Base-by-base conservation (phyloP, 352 stramenopile species). In the Phytophthora pseudosyringae region DNA sequence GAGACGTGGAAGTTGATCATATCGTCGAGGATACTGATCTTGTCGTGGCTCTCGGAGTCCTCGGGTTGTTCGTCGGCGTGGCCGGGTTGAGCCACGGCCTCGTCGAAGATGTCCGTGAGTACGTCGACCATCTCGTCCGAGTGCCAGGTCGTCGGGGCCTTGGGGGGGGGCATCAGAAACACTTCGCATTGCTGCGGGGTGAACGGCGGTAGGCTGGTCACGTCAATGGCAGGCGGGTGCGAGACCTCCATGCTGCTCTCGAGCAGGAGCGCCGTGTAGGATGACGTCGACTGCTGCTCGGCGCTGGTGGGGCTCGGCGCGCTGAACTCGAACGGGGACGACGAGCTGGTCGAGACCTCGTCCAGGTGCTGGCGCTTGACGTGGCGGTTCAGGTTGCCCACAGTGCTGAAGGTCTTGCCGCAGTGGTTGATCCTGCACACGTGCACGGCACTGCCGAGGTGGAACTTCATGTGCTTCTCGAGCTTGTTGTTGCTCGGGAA, bases 381-480 rank as follows among this genome's bases (percentile, higher is more conserved):
- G 55, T 88, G 78, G 21, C 78, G 73, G 29, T 80, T 83, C 1
- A 87, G 65, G 39, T 87, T 87, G 13, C 78, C 78, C 12, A 67
- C 73, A 1, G 78, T 85, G 45, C 71, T 87, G 56, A 87, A 88
- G 11, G 76, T 85, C 51, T 88, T 88, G 56, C 76, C 78, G 40
- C 76, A 88, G n/a, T 71, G 64, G 18, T 64, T 53, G 46, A 82
- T 64, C 0, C 29, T 71, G 56, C 78, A 88, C 10, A 79, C 71
- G 28, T 86, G 72, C 13, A 80, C 73, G n/a, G 67, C 61, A 43
- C 59, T 65, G 15, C 78, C 78, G 3, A 69, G 36, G 28, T 88
- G 78, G 40, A 74, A 84, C 62, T 83, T 79, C 73, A 85, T 85
- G 65, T 87, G 78, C 46, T 85, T 82, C 25, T 78, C 74, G 44